Conservation (phyloP, 163 green algal genomes). For the Chlorella variabilis region DNA sequence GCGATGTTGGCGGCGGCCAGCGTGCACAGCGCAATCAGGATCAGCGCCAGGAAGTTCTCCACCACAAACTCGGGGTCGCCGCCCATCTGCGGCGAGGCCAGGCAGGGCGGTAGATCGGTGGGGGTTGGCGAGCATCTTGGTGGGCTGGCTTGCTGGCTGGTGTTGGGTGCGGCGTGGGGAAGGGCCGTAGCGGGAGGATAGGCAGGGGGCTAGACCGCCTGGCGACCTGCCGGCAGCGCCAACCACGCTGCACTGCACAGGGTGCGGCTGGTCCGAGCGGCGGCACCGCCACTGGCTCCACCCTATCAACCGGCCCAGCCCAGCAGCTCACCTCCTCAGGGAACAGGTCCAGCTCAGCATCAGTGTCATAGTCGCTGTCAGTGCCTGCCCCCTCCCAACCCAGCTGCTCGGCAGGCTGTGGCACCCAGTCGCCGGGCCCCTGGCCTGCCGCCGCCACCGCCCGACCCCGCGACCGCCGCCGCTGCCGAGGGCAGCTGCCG, state of each 20-base stretch:
- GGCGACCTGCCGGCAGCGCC: no score
- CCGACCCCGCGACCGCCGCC: background rate
- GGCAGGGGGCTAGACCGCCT: no score
- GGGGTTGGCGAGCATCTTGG: no score
- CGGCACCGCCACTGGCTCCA: no score
- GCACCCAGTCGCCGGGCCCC: background rate
- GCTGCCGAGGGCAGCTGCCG: background rate
- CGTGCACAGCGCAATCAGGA: slow-evolving; percentile 4
- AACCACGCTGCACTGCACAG: no score
- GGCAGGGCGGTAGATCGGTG: no score
- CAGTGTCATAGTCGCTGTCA: slow-evolving; percentile 12
- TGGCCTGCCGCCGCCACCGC: background rate
- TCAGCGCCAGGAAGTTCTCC: slow-evolving; percentile 28
- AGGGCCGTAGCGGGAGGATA: background rate
- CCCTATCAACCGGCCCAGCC: no score
- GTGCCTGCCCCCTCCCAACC: background rate
- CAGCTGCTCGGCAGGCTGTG: background rate
- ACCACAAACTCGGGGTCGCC: slow-evolving; percentile 23
- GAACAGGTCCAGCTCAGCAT: slow-evolving; percentile 30
- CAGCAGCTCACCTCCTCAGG: slow-evolving; percentile 30
- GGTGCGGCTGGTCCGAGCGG: no score
- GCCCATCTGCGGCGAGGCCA: slow-evolving; percentile 18
- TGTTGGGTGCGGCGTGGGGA: background rate
- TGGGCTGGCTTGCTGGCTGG: no score
- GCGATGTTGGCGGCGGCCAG: slow-evolving; percentile 9